Base-by-base conservation (phyloP, 116 monocot species). In the Cymodocea nodosa region DNA sequence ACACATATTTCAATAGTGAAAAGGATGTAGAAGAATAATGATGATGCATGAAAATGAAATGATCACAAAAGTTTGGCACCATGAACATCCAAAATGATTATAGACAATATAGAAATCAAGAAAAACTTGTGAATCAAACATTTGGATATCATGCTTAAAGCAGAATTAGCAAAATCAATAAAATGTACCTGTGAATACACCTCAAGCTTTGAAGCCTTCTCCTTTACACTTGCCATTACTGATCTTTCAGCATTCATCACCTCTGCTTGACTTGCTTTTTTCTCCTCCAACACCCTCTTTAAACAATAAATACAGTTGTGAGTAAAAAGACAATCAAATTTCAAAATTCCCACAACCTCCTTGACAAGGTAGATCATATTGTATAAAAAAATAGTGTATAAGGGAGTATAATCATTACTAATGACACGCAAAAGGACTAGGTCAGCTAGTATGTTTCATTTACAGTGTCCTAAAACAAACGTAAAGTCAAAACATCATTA, bases 221-320 rank as follows among this genome's bases (percentile, higher is more conserved):
- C 64, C 44, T 65, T 65, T 14, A 65, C 23, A 23, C 23, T 23
- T 14, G 50, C 7, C 50, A 50, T 65, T 50, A 50, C 50, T 44
- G 50, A 49, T 9, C 44, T 65, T 65, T 65, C 64, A 65, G 64
- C 64, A 65, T 24, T 50, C 64, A 65, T 44, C 39, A 50, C 64
- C 25, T 65, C 64, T 0, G 48, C 15, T 50, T 15, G 64, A 50
- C 6, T 65, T 18, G 50, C 64, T 50, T 65, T 65, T 51, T 65
- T 65, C 64, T 65, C 64, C 51, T 65, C 64, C 23, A 65, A 7
- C 7, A 14, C 25, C 64, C 64, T 65, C 64, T 65, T 49, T 12
- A 23, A 65, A 39, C 35, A 16, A 62, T 36, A 39, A 37, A 4
- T 1, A 62, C n/a, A 0, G 19, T 11, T 44, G 19, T 22, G 50